Conservation (phyloP, 2,329 filamentous ascomycete genomes). For the Sclerotinia borealis region DNA sequence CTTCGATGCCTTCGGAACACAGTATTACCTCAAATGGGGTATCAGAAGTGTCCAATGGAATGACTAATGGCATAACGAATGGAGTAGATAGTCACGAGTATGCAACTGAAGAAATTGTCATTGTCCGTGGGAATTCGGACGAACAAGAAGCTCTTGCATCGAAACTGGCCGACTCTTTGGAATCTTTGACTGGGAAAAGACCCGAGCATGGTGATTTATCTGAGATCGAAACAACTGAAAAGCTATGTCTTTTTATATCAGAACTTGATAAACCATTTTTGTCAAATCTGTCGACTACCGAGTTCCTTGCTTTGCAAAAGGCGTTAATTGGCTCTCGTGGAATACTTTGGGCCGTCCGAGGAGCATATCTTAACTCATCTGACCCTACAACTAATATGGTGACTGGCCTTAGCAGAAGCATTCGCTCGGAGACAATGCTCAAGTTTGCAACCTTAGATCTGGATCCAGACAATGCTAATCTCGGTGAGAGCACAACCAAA, state of each 20-base stretch:
- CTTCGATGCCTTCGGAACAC: slow-evolving; percentile 26
- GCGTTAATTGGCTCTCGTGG: slow-evolving; percentile 36
- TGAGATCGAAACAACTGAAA: slow-evolving; percentile 26
- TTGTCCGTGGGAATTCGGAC: neutral
- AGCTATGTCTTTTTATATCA: slow-evolving; percentile 41
- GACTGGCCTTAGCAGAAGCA: slow-evolving; percentile 6
- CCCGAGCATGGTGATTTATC: slow-evolving; percentile 20
- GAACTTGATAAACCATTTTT: slow-evolving; percentile 37
- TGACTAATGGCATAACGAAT: neutral
- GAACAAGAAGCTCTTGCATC: neutral
- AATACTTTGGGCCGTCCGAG: slow-evolving; percentile 45
- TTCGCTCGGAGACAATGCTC: slow-evolving; percentile 10
- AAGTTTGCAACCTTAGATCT: slow-evolving; percentile 12
- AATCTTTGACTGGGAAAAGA: neutral
- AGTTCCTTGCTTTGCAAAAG: slow-evolving; percentile 39
- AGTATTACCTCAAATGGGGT: slow-evolving; percentile 25
- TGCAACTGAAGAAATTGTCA: neutral
- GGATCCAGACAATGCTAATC: neutral
- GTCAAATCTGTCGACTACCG: slow-evolving; percentile 36
- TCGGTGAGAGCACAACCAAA: neutral
- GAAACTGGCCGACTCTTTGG: neutral
- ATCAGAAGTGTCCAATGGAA: neutral
- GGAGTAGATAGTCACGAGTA: neutral
- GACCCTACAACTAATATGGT: slow-evolving; percentile 28
- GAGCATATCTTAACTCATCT: slow-evolving; percentile 35